Conservation (phyloP, 257 asterid species). For the Plantago elongata region DNA sequence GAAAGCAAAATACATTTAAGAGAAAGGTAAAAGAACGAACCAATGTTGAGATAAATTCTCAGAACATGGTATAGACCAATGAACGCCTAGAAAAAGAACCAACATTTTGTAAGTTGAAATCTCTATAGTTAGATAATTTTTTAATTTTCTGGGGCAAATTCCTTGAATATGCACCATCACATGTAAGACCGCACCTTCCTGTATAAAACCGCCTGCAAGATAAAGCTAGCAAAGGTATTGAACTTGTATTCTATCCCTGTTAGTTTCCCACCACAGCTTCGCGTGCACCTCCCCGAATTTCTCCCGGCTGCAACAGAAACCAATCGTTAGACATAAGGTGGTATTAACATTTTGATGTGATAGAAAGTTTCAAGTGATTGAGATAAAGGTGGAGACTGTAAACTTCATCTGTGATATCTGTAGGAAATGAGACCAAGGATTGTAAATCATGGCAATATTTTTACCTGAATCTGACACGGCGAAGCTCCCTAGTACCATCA, state of each 20-base stretch:
- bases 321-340: neutral
- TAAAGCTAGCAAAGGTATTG: slow-evolving; percentile 60
- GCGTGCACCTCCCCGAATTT: slow-evolving; percentile 85
- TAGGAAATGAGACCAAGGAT: neutral
- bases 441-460: neutral
- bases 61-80: slow-evolving; percentile 14
- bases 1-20: neutral
- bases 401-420: neutral
- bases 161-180: slow-evolving; percentile 15
- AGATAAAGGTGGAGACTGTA: too few species aligned
- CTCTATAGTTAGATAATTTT: slow-evolving; percentile 22
- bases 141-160: neutral
- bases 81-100: slow-evolving; percentile 2
- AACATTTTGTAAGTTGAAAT: slow-evolving; percentile 9
- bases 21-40: too few species aligned
- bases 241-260: slow-evolving; percentile 89
- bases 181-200: neutral
- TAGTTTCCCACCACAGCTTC: slow-evolving; percentile 92
- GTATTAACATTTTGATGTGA: neutral
- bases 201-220: neutral
- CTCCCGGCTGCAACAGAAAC: slow-evolving; percentile 56
- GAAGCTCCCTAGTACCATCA: slow-evolving; percentile 87
- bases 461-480: slow-evolving; percentile 97
- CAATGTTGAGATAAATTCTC: slow-evolving; percentile 1
- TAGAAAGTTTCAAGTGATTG: too few species aligned